Conservation (phyloP, 371 early-diverging fungal genomes). For the Rhizopus microsporus region DNA sequence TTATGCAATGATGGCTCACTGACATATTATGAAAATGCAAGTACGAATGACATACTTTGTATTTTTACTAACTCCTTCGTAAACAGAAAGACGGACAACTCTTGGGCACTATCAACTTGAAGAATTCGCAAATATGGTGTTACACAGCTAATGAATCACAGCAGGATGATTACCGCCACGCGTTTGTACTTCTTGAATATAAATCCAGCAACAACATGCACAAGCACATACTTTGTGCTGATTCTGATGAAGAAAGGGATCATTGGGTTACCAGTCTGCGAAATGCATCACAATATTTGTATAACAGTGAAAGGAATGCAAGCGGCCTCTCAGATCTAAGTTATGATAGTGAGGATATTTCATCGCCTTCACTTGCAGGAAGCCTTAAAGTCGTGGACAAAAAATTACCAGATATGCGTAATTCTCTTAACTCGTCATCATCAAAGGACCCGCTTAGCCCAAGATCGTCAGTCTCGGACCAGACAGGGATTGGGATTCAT, state of each 20-base stretch:
- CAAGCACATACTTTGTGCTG: conserved; percentile 85
- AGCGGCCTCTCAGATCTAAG: not conserved
- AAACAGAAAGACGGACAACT: conserved; percentile 55
- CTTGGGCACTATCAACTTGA: conserved; percentile 55
- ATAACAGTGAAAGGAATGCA: not conserved
- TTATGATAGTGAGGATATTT: not conserved
- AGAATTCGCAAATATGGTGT: conserved; percentile 56
- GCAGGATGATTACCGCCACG: conserved; percentile 64
- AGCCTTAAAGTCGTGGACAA: not conserved
- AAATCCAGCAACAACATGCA: conserved; percentile 60
- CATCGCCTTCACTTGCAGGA: not conserved
- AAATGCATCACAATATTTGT: conserved; percentile 1
- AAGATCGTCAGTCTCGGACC: conserved; percentile 1
- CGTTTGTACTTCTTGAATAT: conserved; percentile 77
- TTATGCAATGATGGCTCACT: conserved; percentile 53
- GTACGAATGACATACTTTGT: not conserved
- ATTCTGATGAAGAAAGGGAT: conserved; percentile 84
- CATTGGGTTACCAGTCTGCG: conserved; percentile 65
- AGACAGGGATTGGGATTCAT: not conserved
- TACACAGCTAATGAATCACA: conserved; percentile 33
- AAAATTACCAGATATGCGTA: not conserved
- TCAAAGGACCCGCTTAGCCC: not conserved
- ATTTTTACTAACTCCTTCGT: not conserved
- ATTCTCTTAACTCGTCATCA: not conserved
- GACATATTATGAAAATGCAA: conserved; percentile 68